Evolutionary conservation across 164 flowering plant species (phyloP), one percentile per base, ranked within the genome.

Genomic region (Vitis rotundifolia): DNA sequence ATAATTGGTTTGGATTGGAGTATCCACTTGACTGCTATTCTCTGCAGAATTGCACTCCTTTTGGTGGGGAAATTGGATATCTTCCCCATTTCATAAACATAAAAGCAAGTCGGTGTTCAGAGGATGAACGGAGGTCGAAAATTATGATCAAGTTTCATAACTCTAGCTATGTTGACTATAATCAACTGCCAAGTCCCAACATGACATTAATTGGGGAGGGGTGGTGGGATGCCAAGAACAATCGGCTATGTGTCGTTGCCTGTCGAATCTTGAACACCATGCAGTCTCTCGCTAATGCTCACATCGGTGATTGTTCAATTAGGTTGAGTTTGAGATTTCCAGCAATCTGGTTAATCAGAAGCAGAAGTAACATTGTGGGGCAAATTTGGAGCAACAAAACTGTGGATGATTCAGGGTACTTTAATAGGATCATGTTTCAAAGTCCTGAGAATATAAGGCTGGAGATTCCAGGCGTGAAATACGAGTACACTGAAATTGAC

Each of bases 121-220:
- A 70, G 19, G 47, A 63, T 9, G 49, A 70, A 11, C 28, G 9
- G 37, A 83, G 26, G 66, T 5, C 77, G 58, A 73, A 73, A 31
- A 64, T 78, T 8, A 44, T 65, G 59, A 49, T 82, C 3, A 65
- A 58, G 15, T 85, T 82, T 71, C 61, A 59, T 3, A 75, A 76
- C 44, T 37, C 3, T 0, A 37, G 44, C 44, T 37, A 37, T 37
- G 44, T 37, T 61, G 67, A 72, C 9, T 71, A 65, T 69, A 15
- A 31, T 12, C 56, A 57, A 5, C 62, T 73, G 18, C 65, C 80
- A 11, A 73, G 51, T 64, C 84, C 80, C 8, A 68, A 68, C 37
- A 79, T 50, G 15, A 62, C 82, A 13, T 61, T 81, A 61, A 67
- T 85, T 37, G 85, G 77, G 13, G 88, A 85, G 71, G 91, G 87